These are phyloP conservation scores for Exidia glandulosa DNA, from an alignment of 768 basidiomycete species.

Conservation along the genomic window DNA sequence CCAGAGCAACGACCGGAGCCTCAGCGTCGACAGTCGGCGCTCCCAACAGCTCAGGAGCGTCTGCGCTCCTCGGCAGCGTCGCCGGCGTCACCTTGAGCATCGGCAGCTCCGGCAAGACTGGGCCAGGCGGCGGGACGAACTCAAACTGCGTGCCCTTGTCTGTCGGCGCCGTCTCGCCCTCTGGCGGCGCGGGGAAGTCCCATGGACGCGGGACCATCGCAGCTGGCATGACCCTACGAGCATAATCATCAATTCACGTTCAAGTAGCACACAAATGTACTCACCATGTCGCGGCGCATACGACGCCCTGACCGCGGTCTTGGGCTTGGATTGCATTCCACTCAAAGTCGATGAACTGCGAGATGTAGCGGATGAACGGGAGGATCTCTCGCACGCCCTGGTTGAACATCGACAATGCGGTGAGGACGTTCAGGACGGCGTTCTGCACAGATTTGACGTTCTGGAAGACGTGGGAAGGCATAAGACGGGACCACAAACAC, in stretches of 20 bases:
- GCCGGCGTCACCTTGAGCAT: not conserved
- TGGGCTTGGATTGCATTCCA: constrained; percentile 51
- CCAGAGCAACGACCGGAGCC: too few species aligned
- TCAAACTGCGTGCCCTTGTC: not conserved
- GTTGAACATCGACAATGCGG: constrained; percentile 55
- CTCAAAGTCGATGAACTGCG: constrained; percentile 70
- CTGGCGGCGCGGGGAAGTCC: constrained; percentile 49
- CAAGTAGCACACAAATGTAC: constrained; percentile 8
- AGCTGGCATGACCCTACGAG: constrained; percentile 59
- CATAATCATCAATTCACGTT: not conserved
- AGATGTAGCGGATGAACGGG: constrained; percentile 74
- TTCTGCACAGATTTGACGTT: constrained; percentile 47
- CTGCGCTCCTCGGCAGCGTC: too few species aligned
- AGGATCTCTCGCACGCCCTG: constrained; percentile 73
- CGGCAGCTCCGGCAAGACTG: not conserved
- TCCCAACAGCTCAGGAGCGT: too few species aligned
- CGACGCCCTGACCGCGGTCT: constrained; percentile 64
- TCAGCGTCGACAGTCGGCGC: too few species aligned
- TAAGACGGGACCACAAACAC: too few species aligned
- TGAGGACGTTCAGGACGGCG: constrained; percentile 61
- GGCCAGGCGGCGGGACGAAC: not conserved
- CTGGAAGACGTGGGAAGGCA: too few species aligned
- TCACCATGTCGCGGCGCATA: constrained; percentile 84
- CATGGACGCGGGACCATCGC: constrained; percentile 71
- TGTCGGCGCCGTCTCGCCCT: not conserved